Evolutionary conservation across 2,329 filamentous ascomycete species (phyloP).

Genomic region (Pseudogymnoascus sp.): DNA sequence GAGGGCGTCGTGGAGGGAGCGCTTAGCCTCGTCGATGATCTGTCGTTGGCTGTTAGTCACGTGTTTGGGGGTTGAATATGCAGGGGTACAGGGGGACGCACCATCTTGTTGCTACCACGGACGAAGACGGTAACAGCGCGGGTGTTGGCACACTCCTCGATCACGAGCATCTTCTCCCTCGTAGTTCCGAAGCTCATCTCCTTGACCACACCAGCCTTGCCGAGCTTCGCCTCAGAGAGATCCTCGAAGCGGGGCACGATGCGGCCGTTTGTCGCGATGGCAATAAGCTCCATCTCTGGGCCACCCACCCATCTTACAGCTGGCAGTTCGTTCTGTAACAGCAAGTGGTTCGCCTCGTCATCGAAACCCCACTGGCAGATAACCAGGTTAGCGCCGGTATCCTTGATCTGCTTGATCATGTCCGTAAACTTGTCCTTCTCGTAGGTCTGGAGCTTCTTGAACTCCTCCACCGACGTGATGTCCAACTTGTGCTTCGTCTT

Average conservation of each 20-base stretch:
- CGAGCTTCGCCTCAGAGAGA: constrained; percentile 81
- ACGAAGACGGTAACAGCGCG: constrained; percentile 95
- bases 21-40: constrained; percentile 98
- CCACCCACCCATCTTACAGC: constrained; percentile 97
- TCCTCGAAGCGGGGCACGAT: constrained; percentile 98
- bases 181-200: constrained; percentile 98
- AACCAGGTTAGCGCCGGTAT: constrained; percentile 90
- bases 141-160: constrained; percentile 98
- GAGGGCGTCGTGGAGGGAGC: constrained; percentile 92
- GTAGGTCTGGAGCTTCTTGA: constrained; percentile 94
- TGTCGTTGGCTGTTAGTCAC: constrained; percentile 32
- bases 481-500: constrained; percentile 99
- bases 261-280: constrained; percentile 94
- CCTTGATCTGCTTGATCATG: constrained; percentile 98
- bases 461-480: constrained; percentile 94
- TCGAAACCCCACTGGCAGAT: constrained; percentile 99
- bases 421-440: constrained; percentile 94
- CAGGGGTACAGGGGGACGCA: constrained; percentile 34
- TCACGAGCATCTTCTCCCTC: constrained; percentile 98
- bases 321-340: constrained; percentile 91
- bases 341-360: constrained; percentile 94
- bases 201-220: constrained; percentile 77
- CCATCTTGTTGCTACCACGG: constrained; percentile 98
- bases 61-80: constrained; percentile 5
- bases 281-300: constrained; percentile 95